Conservation (phyloP, 2,329 filamentous ascomycete species). For the Calonectria honghensis region DNA sequence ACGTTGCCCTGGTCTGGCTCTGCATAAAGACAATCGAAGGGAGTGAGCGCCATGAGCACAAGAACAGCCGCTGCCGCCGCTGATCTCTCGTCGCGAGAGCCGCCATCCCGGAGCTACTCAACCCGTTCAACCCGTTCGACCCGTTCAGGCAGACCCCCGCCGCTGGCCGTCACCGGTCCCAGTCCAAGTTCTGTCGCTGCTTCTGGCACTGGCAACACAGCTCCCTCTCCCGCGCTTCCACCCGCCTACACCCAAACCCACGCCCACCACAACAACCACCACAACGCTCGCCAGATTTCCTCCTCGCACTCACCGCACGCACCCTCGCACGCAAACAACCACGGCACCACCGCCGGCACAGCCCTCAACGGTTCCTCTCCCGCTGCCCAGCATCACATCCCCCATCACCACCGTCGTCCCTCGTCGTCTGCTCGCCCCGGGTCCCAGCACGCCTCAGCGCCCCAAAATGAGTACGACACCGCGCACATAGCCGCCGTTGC, state of each 20-base stretch:
- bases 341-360: constrained; percentile 44
- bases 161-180: constrained; percentile 40
- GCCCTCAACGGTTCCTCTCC: constrained; percentile 32
- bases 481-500: constrained; percentile 76
- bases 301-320: constrained; percentile 52
- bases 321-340: constrained; percentile 48
- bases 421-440: constrained; percentile 64
- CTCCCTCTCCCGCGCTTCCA: constrained; percentile 48
- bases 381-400: constrained; percentile 51
- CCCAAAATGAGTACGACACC: constrained; percentile 84
- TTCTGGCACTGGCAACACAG: constrained; percentile 25
- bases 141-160: constrained; percentile 46
- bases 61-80: constrained; percentile 51
- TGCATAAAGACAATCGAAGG: constrained; percentile 16
- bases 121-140: constrained; percentile 58
- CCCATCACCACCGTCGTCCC: constrained; percentile 62
- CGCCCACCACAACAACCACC: constrained; percentile 40
- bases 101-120: constrained; percentile 60
- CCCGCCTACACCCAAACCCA: constrained; percentile 33
- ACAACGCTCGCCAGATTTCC: constrained; percentile 52
- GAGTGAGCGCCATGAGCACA: constrained; percentile 47
- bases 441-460: constrained; percentile 65
- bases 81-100: constrained; percentile 51
- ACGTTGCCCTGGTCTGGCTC: not conserved
- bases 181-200: constrained; percentile 33